Evolutionary conservation across 192 early-diverging fungal genomes (phyloP), one percentile per base, ranked within the genome.

Genomic region (Mortierella antarctica): DNA sequence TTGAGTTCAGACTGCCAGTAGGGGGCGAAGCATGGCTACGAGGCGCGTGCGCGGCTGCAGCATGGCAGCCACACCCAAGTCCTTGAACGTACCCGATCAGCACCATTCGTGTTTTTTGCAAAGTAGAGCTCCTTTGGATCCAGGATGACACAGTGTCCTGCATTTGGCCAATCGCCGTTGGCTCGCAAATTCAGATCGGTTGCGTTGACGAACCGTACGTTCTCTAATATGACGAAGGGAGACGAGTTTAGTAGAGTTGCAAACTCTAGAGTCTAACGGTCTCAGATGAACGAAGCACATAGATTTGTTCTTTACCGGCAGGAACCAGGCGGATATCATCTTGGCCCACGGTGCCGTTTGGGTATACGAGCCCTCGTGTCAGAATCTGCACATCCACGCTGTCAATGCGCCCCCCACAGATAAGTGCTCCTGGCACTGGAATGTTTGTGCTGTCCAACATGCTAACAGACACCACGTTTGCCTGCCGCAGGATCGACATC

Each of bases 391-490:
- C 51, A 23, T 68, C 51, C 40, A 57, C 66, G 11, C 46, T 46
- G 6, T 67, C 75, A 6, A 67, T 45, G 4, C 50, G 49, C 0
- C 15, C 15, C 6, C 75, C 68, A 20, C 77, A 80, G 18, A 80
- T 39, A 2, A 80, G n/a, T 0, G 44, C 47, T 9, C 55, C 55
- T 0, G 77, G 77, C 5, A 61, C 60, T 21, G 64, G 64, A 52
- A 80, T 80, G 18, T 20, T 18, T 5, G 0, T 20, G 47, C 7
- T 50, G 44, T 71, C 55, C 10, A 59, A 50, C 21, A 80, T 57
- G 23, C 23, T 80, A 12, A 80, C 70, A 5, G 70, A 71, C 39
- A 80, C 77, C 2, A 72, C 46, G 31, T 72, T 80, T 47, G 50
- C 70, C 48, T 80, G 65, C 7, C 49, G 18, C 11, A 80, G 48